Evolutionary conservation across 2,329 filamentous ascomycete species (phyloP), one percentile per base, ranked within the genome.

Genomic region (Endocalyx cinctus): DNA sequence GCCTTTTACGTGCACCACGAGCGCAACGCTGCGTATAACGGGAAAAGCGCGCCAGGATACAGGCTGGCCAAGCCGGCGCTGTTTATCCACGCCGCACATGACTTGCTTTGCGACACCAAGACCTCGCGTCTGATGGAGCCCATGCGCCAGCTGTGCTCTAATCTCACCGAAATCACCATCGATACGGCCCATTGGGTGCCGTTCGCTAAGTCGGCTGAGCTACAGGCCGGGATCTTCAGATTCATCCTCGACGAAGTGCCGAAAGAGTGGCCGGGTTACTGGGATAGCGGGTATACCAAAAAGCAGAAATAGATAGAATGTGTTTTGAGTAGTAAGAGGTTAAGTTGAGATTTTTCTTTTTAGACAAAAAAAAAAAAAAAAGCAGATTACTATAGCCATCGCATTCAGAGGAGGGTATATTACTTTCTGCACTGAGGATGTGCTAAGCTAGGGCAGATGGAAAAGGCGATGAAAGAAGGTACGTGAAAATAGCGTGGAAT

Each of bases 1-100:
- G 38, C 38, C 10, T 50, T 47, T 25, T 72, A 72, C 36, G 38
- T 63, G 22, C 64, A 72, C 40, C 61, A 67, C 39, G 50, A 57
- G 5, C 49, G 44, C 10, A 72, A 72, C 34, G 45, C 41, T 3
- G 56, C 54, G 25, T 72, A 65, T 44, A 58, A 55, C 6, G 14
- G 12, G 2, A 31, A 34, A 5, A 40, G 42, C 6, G 30, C 46
- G 5, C 49, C 48, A 36, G 57, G 59, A 14, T 54, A 57, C 3
- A 58, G 54, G 33, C 54, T 63, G 33, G 17, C 30, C 2, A 32
- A 38, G 19, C 56, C 56, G 2, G 52, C 52, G 6, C 37, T 58
- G 13, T 57, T 57, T 27, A 37, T 58, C 14, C 58, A 65, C 27
- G 60, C 58, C 1, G 52, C 50, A 18, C 62, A 55, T 33, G 66